These are phyloP conservation scores for Closterium sp. DNA, from an alignment of 139 green algal genomes.

Conservation along the genomic window DNA sequence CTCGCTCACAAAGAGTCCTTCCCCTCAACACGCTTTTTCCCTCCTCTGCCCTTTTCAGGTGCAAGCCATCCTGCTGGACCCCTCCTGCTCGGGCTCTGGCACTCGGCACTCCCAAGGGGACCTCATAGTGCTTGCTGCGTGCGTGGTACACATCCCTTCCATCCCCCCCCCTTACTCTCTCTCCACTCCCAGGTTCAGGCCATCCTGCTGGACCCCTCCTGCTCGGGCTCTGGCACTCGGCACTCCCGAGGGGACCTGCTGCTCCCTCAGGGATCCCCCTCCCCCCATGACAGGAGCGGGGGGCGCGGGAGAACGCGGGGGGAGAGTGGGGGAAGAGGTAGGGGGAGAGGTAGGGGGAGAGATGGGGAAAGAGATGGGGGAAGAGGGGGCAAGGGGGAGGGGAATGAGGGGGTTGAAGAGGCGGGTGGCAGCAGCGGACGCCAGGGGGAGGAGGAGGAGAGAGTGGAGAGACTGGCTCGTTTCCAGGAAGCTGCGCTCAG, in stretches of 20 bases:
- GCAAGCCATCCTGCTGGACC: too few species aligned
- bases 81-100: too few species aligned
- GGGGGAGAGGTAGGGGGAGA: too few species aligned
- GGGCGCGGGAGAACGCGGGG: not conserved
- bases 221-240: slow-evolving; percentile 75
- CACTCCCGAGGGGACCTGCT: not conserved
- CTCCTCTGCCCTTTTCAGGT: too few species aligned
- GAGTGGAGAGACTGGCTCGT: not conserved
- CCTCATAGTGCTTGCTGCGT: too few species aligned
- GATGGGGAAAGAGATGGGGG: too few species aligned
- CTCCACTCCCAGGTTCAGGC: slow-evolving; percentile 60
- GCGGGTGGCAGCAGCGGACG: too few species aligned
- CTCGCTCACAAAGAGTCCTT: too few species aligned
- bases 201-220: slow-evolving; percentile 90
- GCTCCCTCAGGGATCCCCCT: not conserved
- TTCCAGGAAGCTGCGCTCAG: not conserved
- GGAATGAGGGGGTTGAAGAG: not conserved
- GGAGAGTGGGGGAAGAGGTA: not conserved
- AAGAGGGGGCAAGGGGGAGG: not conserved
- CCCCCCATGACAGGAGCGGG: not conserved
- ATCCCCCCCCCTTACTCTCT: too few species aligned
- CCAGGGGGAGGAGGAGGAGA: not conserved
- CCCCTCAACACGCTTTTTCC: too few species aligned
- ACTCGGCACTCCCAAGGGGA: too few species aligned
- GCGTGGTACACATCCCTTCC: too few species aligned